Evolutionary conservation across 2,329 filamentous ascomycete species (phyloP).

Genomic region (Diaporthe batatas): DNA sequence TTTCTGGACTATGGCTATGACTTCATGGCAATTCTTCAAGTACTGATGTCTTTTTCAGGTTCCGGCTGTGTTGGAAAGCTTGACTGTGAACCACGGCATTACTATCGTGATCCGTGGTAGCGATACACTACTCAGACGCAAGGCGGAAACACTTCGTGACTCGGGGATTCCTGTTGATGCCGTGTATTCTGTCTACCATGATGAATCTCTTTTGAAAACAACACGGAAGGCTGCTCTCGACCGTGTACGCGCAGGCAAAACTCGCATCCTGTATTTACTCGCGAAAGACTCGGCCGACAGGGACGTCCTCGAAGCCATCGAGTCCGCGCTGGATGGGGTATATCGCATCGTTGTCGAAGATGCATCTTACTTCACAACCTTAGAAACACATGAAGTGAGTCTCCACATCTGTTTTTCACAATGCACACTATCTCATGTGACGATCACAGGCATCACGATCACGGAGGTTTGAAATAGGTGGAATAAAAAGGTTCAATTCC

Average conservation of each 20-base stretch:
- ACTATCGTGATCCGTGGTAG: neutral
- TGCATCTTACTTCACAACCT: too few species aligned
- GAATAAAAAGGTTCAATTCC: too few species aligned
- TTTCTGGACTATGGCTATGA: neutral
- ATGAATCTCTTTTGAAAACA: too few species aligned
- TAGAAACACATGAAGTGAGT: neutral
- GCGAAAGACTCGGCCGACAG: neutral
- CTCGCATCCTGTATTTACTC: neutral
- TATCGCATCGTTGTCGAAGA: neutral
- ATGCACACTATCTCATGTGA: neutral
- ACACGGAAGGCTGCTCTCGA: neutral
- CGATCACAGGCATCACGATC: neutral
- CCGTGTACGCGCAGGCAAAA: neutral
- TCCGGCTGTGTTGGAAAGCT: neutral
- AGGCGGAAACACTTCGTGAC: neutral
- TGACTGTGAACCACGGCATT: neutral
- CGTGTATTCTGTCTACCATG: neutral
- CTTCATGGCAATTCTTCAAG: too few species aligned
- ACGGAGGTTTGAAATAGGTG: too few species aligned
- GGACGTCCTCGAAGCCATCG: neutral
- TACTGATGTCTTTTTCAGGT: neutral
- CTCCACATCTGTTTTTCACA: too few species aligned
- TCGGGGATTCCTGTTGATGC: neutral
- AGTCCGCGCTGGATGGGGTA: neutral
- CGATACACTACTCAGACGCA: neutral